Conservation (phyloP, 2,329 filamentous ascomycete species). For the Penicillium sp. region DNA sequence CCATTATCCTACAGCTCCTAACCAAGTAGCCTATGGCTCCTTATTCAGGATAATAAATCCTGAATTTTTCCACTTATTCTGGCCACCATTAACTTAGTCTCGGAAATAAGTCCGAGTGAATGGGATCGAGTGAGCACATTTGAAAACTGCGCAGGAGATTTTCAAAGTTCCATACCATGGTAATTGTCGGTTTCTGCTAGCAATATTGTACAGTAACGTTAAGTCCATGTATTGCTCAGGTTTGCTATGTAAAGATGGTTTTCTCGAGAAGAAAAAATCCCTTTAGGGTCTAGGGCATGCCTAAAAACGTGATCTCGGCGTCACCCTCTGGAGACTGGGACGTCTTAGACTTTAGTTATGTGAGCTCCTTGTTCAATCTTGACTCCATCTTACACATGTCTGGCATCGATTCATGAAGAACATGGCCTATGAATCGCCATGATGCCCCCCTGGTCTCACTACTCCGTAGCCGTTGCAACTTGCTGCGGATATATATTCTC, state of each 20-base stretch:
- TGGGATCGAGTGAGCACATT: no score
- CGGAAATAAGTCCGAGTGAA: no score
- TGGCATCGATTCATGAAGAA: no score
- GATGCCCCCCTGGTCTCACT: no score
- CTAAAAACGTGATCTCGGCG: background rate
- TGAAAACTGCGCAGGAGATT: background rate
- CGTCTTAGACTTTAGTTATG: no score
- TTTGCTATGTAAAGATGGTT: background rate
- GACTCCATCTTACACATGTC: no score
- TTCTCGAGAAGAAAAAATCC: background rate
- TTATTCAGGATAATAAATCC: background rate
- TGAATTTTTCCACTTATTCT: background rate
- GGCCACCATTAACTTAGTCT: background rate
- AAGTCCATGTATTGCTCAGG: background rate
- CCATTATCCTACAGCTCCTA: constrained; percentile 10
- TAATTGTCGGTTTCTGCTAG: background rate
- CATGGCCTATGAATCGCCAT: no score
- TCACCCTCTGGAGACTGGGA: no score
- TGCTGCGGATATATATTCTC: no score
- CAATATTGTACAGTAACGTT: background rate
- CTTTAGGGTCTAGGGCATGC: constrained; percentile 6
- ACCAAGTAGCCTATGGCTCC: constrained; percentile 2
- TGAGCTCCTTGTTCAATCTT: no score
- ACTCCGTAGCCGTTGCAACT: no score
- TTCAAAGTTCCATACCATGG: background rate